A percentile compares a stretch with the other conserved stretches of the same genome.
Conservation (phyloP, 164 flowering plant species). For the Aristolochia fimbriata region DNA sequence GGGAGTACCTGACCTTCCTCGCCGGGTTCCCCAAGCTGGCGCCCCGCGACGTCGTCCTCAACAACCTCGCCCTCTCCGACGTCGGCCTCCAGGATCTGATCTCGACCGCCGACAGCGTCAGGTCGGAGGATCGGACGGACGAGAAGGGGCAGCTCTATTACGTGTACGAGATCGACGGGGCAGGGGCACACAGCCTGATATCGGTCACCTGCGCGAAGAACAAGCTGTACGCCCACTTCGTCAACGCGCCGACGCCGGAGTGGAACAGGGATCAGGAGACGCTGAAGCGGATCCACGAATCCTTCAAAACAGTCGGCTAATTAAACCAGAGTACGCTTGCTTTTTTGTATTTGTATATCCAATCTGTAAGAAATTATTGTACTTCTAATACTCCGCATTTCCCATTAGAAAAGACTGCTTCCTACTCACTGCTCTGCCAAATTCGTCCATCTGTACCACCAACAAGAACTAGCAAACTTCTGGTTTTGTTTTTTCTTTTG, state of each 20-base stretch:
- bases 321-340: not conserved
- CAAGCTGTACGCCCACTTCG: slow-evolving; percentile 91
- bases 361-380: too few relatives aligned
- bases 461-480: too few relatives aligned
- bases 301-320: slow-evolving; percentile 65
- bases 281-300: slow-evolving; percentile 61
- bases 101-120: slow-evolving; percentile 45
- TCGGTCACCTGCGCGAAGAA: slow-evolving; percentile 76
- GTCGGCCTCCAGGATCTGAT: slow-evolving; percentile 75
- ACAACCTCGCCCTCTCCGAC: slow-evolving; percentile 81
- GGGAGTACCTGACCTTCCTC: slow-evolving; percentile 77
- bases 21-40: slow-evolving; percentile 67
- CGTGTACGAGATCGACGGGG: slow-evolving; percentile 73
- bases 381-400: too few relatives aligned
- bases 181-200: slow-evolving; percentile 62
- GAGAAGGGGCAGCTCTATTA: slow-evolving; percentile 80
- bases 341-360: too few relatives aligned
- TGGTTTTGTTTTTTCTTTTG: too few relatives aligned
- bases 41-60: slow-evolving; percentile 54
- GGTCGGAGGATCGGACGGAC: slow-evolving; percentile 62
- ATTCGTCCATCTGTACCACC: too few relatives aligned
- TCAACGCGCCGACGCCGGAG: slow-evolving; percentile 77
- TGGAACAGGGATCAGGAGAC: slow-evolving; percentile 67
- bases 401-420: too few relatives aligned
- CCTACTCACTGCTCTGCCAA: too few relatives aligned